Percentiles rank a stretch among this genome's conserved stretches.
These are phyloP conservation scores for Basipetospora chlamydospora DNA, from an alignment of 2,329 filamentous ascomycete species.

Conservation along the genomic window DNA sequence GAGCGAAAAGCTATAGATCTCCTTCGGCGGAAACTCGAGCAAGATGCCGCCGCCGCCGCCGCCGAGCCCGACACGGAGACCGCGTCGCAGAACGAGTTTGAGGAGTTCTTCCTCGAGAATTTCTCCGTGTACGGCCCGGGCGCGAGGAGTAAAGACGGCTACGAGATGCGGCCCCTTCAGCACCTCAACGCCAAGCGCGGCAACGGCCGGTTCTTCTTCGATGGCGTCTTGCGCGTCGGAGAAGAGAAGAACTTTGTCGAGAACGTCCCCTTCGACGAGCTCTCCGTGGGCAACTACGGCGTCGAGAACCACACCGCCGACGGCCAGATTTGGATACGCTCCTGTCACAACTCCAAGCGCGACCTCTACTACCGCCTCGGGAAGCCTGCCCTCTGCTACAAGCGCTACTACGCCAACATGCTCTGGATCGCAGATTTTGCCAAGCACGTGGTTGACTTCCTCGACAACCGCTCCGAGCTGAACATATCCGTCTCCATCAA, in stretches of 20 bases:
- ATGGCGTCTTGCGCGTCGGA: constrained; percentile 41
- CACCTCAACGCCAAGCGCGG: constrained; percentile 27
- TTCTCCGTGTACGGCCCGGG: constrained; percentile 40
- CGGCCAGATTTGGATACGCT: constrained; percentile 50
- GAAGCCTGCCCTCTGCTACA: constrained; percentile 44
- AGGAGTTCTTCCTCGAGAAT: constrained; percentile 38
- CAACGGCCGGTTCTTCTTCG: constrained; percentile 34
- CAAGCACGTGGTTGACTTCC: constrained; percentile 59
- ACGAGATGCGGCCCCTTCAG: constrained; percentile 42
- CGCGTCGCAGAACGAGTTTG: constrained; percentile 1
- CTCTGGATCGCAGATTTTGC: constrained; percentile 56
- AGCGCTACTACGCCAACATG: constrained; percentile 46
- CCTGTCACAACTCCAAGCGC: constrained; percentile 23
- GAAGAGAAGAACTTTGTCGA: constrained; percentile 33
- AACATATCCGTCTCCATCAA: constrained; percentile 28
- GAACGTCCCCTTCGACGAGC: constrained; percentile 36
- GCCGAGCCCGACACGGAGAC: not conserved
- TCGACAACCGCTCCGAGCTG: constrained; percentile 21
- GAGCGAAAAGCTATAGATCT: constrained; percentile 9
- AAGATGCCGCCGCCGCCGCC: not conserved
- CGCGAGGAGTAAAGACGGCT: constrained; percentile 16
- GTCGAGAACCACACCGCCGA: constrained; percentile 27
- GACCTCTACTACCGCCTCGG: constrained; percentile 51
- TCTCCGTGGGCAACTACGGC: constrained; percentile 56
- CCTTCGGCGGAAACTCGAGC: not conserved